Evolutionary conservation across 495 filamentous ascomycete genomes (phyloP), one percentile per base, ranked within the genome.

Genomic region (Pyronema omphalodes): DNA sequence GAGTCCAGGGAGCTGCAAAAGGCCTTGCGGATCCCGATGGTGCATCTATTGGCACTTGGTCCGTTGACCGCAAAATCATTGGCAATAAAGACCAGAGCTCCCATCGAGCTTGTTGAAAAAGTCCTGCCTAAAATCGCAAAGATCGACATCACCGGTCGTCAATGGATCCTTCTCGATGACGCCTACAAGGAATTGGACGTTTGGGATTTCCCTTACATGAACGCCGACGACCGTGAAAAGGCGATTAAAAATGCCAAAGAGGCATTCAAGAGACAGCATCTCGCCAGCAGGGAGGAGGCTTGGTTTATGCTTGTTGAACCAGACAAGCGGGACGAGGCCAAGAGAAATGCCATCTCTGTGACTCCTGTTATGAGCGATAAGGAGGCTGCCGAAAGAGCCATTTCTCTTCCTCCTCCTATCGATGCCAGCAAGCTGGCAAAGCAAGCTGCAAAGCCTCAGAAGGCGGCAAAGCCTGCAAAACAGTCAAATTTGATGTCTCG

Each of bases 191-290:
- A 85, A 34, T 67, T 86, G 51, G 78, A 85, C 59, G 65, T 81
- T 18, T 85, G 76, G 75, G 73, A 72, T 3, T 84, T 84, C 58
- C 72, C 70, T 8, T 83, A 82, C 63, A 73, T 72, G 36, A 73
- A 68, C 23, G 67, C 72, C 48, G 71, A 74, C 34, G 78, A 83
- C 54, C 73, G 82, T 40, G 67, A 81, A 55, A 66, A 71, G 29
- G 82, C 82, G 6, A 82, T 86, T 62, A 71, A 79, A 55, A 79
- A 76, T 66, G 79, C 79, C 14, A 71, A 83, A 40, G 76, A 74
- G n/a, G 81, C 82, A 35, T 84, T 81, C 55, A 78, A 83, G 65
- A 76, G 82, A 40, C 67, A 80, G 68, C 73, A 80, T 4, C 67
- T 86, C 14, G 72, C 72, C 15, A 72, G 72, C 37, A 70, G 74